phyloP scores from a whole-genome alignment of 495 filamentous ascomycete species.

The Aspergillus hancockii region DNA sequence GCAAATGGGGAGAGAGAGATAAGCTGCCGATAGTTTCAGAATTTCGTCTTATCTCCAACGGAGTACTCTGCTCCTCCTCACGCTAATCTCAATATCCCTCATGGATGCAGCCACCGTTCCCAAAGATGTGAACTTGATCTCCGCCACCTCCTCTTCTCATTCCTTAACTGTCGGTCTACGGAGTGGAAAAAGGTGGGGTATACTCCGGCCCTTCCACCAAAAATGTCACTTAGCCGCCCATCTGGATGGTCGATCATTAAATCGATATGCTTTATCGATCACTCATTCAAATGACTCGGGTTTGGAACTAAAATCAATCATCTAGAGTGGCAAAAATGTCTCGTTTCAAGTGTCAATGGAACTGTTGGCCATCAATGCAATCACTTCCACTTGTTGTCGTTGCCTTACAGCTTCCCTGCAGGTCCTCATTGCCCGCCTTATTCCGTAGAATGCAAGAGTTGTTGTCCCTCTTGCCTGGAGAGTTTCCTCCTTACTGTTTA shows the following conservation, averaged over 20 bases:
- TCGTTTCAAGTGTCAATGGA: not conserved
- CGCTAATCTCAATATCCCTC: constrained; percentile 3
- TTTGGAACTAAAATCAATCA: not conserved
- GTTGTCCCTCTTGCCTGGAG: not conserved
- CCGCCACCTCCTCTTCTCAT: constrained; percentile 9
- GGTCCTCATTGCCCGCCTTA: not conserved
- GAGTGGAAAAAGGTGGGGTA: not conserved
- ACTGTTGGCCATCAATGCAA: not conserved
- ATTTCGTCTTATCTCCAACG: constrained; percentile 1
- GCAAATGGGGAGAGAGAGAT: not conserved
- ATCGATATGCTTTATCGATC: not conserved
- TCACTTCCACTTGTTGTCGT: not conserved
- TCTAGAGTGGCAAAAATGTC: not conserved
- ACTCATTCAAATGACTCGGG: not conserved
- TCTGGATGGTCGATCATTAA: not conserved
- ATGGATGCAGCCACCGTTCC: not conserved
- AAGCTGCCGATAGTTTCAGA: not conserved
- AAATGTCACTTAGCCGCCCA: not conserved
- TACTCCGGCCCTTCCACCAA: not conserved
- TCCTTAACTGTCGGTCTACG: not conserved
- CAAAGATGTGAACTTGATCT: constrained; percentile 6
- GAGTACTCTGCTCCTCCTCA: constrained; percentile 5
- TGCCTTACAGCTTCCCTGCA: not conserved
- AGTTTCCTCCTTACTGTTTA: not conserved
- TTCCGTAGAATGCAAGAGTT: not conserved